Evolutionary conservation across 1,139 yeast species (phyloP), one percentile per base, ranked within the genome.

Genomic region (Candida glucosophila): DNA sequence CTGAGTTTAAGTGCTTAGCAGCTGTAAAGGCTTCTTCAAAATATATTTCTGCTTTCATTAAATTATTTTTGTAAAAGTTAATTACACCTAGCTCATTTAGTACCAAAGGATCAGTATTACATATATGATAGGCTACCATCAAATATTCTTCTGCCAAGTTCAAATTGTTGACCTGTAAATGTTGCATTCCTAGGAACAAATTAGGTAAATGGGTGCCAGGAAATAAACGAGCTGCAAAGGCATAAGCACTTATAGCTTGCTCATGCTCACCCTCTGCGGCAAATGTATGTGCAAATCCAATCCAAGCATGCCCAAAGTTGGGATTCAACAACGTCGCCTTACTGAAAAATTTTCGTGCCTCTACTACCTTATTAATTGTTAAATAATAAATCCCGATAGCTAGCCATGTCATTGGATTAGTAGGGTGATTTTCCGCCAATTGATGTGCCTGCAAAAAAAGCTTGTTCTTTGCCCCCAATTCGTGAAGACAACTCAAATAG

Each of bases 221-320:
- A 44, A 90, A 92, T 26, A 88, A 64, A 32, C 96, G 60, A 1
- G 95, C 88, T 0, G 97, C 97, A 18, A 94, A 88, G 1, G 97
- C 90, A 53, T 88, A 92, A 0, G 98, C 98, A 32, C 95, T 79
- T 12, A 90, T 80, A 2, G 98, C 98, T 51, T 92, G 98, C 49
- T 92, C 99, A 44, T 92, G 97, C 52, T 92, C 99, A 6, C 96
- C 95, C 49, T 92, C 98, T 2, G 83, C 80, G 0, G 96, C 96
- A 67, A 86, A 92, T 0, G 98, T 88, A 47, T 90, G 97, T 1
- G 97, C 97, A 59, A 92, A 92, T 1, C 97, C 98, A 24, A 92
- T 77, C 98, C 98, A 92, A 1, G 97, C 95, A 29, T 83, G 92
- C 0, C 94, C 94, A 56, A 83, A 86, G 39, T 79, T 82, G 1